phyloP scores from a whole-genome alignment of 192 early-diverging fungal species.

The Coemansia sp. region DNA sequence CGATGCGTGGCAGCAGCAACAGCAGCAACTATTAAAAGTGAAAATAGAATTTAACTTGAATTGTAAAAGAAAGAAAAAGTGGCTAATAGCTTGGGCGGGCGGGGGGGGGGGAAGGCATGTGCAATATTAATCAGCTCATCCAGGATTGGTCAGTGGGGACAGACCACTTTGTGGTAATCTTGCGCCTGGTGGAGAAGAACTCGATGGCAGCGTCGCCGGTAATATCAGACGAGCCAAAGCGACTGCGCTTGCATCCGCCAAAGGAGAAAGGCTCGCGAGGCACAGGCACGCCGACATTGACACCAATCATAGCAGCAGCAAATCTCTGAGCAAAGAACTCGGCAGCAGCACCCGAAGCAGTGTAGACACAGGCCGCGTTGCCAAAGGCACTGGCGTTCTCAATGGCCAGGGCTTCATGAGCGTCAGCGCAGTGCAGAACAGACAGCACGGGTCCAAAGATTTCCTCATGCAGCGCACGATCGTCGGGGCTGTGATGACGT shows the following conservation, averaged over 20 bases:
- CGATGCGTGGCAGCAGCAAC: background rate
- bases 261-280: conserved; percentile 80
- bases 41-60: background rate
- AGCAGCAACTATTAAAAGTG: background rate
- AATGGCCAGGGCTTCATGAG: conserved; percentile 68
- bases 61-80: conserved; percentile 1
- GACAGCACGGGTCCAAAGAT: conserved; percentile 84
- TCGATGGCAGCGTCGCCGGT: conserved; percentile 72
- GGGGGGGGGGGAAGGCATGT: background rate
- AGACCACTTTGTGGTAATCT: conserved; percentile 80
- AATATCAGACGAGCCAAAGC: conserved; percentile 73
- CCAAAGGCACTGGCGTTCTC: conserved; percentile 73
- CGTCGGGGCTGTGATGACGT: conserved; percentile 56
- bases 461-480: conserved; percentile 70
- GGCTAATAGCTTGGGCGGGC: no score
- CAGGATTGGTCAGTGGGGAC: conserved; percentile 59
- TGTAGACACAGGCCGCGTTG: conserved; percentile 76
- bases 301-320: conserved; percentile 77
- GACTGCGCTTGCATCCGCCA: conserved; percentile 69
- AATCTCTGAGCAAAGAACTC: conserved; percentile 71
- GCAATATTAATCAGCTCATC: conserved; percentile 49
- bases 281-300: conserved; percentile 74
- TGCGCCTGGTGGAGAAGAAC: conserved; percentile 72
- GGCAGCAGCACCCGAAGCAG: conserved; percentile 60
- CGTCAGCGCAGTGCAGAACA: conserved; percentile 55